Base-by-base conservation (phyloP, 163 green algal species). In the Scenedesmus sp. region DNA sequence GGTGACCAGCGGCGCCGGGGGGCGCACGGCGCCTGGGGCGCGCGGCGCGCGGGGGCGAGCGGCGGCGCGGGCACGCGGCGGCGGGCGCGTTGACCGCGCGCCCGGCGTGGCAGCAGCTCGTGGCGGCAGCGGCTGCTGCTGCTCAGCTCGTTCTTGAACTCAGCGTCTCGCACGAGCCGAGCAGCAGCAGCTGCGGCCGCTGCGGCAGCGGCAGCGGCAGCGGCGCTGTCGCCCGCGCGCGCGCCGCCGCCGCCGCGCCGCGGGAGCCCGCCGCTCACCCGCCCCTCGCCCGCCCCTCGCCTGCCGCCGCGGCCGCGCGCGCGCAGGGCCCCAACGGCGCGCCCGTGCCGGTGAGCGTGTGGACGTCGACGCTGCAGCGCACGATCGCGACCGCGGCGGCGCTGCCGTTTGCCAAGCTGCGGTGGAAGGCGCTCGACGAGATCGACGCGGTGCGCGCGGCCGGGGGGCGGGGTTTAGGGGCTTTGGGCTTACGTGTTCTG, bases 371-470 rank as follows among this genome's bases (percentile, higher is more conserved):
- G 0, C 82, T 98, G 44, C 84, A 91, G 80, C 91, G 95, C 66
- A 98, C 94, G 39, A 97, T 97, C 63, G 83, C 94, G 79, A 98
- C 95, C 0, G 95, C 95, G 17, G 77, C 86, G 56, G 75, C 87
- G 20, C 85, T 97, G 76, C 91, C 89, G 34, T 80, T 84, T 62
- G 70, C 78, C 31, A 94, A 95, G 83, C 84, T 96, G 75, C 87
- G 84, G 45, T 97, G 93, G 93, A 96, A 96, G 86, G 93, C 92
- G 44, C 79, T 98, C 83, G 94, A 98, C 83, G 94, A 98, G 83
- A 97, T 97, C 63, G 85, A 95, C 51, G 90, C 93, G 6, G 93
- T 47, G 39, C 6, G 39, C 39, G n/a, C n/a, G n/a, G n/a, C n/a
- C n/a, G n/a, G n/a, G n/a, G n/a, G n/a, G n/a, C n/a, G n/a, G n/a